These are phyloP conservation scores for Venturia pyrina DNA, from an alignment of 2,329 filamentous ascomycete species.

Conservation along the genomic window DNA sequence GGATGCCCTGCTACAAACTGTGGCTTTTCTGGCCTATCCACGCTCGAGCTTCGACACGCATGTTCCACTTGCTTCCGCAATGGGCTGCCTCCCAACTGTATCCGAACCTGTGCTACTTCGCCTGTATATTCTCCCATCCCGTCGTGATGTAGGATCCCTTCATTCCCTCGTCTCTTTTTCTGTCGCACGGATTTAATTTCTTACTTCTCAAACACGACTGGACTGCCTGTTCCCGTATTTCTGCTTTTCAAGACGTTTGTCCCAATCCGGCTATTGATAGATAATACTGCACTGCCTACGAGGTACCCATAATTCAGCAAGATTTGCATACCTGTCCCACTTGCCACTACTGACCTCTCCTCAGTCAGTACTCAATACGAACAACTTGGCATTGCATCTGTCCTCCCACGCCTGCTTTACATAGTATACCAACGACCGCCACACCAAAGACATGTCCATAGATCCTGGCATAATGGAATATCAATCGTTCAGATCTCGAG, in stretches of 20 bases:
- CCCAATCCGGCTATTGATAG: not conserved
- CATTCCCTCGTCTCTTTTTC: not conserved
- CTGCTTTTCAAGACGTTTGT: not conserved
- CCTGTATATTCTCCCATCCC: not conserved
- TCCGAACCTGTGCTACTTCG: not conserved
- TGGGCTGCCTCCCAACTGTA: not conserved
- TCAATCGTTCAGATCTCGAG: not conserved
- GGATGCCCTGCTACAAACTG: not conserved
- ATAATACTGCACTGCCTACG: not conserved
- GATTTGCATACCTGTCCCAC: not conserved
- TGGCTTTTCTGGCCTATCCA: not conserved
- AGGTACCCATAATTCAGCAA: not conserved
- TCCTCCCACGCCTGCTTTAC: not conserved
- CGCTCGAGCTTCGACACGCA: not conserved
- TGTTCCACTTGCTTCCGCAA: slow-evolving; percentile 1
- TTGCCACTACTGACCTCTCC: not conserved
- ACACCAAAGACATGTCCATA: not conserved
- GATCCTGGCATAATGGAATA: not conserved
- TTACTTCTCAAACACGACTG: not conserved
- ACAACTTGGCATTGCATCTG: not conserved
- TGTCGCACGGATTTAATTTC: not conserved
- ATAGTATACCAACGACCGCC: not conserved
- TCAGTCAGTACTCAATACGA: not conserved
- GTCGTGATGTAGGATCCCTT: not conserved
- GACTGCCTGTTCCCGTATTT: not conserved